Evolutionary conservation across 2,329 filamentous ascomycete species (phyloP), one percentile per base, ranked within the genome.

Genomic region (Nemania abortiva): DNA sequence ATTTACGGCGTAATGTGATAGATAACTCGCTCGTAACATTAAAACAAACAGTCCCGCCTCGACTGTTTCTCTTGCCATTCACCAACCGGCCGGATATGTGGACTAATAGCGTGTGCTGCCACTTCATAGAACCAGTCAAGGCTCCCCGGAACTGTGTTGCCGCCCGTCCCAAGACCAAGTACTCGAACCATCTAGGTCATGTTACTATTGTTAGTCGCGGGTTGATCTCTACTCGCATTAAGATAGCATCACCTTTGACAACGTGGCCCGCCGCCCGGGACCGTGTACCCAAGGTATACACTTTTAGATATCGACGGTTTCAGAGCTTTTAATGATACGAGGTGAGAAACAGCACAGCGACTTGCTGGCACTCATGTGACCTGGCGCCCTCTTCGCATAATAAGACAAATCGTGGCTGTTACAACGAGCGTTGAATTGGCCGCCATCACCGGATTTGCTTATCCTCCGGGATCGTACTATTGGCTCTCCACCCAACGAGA

Each of bases 151-250:
- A 67, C 62, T 54, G 31, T 62, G 70, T 58, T 57, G 66, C 74
- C 71, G 70, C 71, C 45, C 72, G 69, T 73, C 65, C 74, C 72
- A 70, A 73, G 69, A 73, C 64, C 70, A 68, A 70, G 72, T 69
- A 64, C 64, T 73, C 65, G 70, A 74, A 70, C 68, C 72, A 27
- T 53, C 72, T 74, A 66, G 72, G 70, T 72, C 76, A 70, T 76
- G 71, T 72, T 71, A 65, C 68, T 55, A 75, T 72, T 75, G 74
- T 75, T 76, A 69, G 74, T 76, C 77, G 74, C 75, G 78, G 74
- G 72, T 72, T 71, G 60, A 70, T 49, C 65, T 66, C 18, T 65
- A 57, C 65, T 62, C 70, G 71, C 66, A 63, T 75, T 66, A 67
- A 57, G 64, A 68, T 54, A 71, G 71, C 68, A 74, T 71, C 69